Percentiles rank a stretch among this genome's conserved stretches.
phyloP scores from a whole-genome alignment of 768 basidiomycete species.

The Suillus americanus region DNA sequence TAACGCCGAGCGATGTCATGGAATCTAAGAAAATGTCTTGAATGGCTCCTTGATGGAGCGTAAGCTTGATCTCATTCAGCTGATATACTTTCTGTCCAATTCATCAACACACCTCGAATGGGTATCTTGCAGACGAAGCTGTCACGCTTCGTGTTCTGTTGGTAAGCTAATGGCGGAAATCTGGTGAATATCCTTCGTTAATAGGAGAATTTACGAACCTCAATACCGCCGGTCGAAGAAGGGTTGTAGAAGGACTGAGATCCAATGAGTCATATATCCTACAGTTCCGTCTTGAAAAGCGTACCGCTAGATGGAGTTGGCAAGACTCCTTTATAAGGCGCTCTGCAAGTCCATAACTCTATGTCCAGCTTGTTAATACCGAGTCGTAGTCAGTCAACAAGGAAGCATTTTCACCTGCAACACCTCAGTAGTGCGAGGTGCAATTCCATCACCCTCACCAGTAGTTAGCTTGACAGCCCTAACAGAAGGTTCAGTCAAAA shows the following conservation, averaged over 20 bases:
- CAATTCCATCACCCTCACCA: slow-evolving; percentile 30
- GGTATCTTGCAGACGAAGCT: slow-evolving; percentile 62
- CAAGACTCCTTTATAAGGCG: slow-evolving; percentile 58
- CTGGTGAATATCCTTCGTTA: neutral
- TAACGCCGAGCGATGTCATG: slow-evolving; percentile 26
- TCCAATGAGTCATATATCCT: neutral
- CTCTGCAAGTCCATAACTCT: slow-evolving; percentile 78
- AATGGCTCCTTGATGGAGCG: slow-evolving; percentile 35
- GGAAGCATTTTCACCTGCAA: slow-evolving; percentile 35
- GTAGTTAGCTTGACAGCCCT: slow-evolving; percentile 16
- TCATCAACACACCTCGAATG: slow-evolving; percentile 54
- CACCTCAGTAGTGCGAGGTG: slow-evolving; percentile 38
- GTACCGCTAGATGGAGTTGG: slow-evolving; percentile 65
- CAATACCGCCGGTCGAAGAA: slow-evolving; percentile 55
- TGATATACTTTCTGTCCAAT: neutral
- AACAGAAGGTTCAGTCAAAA: neutral
- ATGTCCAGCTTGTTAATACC: neutral
- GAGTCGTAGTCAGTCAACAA: neutral
- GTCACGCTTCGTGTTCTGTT: slow-evolving; percentile 61
- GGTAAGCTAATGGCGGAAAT: slow-evolving; percentile 46
- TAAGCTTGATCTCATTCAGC: slow-evolving; percentile 18
- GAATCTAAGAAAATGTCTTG: slow-evolving; percentile 35
- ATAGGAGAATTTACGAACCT: slow-evolving; percentile 37
- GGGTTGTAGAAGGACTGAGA: slow-evolving; percentile 76
- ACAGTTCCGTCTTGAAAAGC: slow-evolving; percentile 16